Percentiles rank a stretch among this genome's conserved stretches.
phyloP scores from a whole-genome alignment of 352 stramenopile species.

The Peronosclerospora sorghi region DNA sequence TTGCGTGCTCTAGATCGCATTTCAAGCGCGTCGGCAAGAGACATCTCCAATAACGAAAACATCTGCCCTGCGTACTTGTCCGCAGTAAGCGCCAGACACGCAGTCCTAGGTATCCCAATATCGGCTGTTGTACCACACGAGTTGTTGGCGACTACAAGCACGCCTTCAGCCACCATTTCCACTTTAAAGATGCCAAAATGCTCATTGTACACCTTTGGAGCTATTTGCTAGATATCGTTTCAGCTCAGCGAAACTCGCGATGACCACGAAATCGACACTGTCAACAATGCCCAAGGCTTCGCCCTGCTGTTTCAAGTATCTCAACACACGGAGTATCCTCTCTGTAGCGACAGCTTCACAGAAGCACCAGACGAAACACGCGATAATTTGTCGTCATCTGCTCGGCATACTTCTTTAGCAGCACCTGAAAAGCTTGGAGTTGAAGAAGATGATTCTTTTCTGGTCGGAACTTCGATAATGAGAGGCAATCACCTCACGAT shows the following conservation, averaged over 20 bases:
- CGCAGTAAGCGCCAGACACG: slow-evolving; percentile 75
- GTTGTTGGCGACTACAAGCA: no score
- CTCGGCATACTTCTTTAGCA: slow-evolving; percentile 39
- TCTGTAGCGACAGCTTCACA: slow-evolving; percentile 92
- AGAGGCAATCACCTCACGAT: slow-evolving; percentile 84
- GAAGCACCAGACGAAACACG: slow-evolving; percentile 88
- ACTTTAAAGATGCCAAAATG: slow-evolving; percentile 99
- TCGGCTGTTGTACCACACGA: no score
- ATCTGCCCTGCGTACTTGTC: slow-evolving; percentile 86
- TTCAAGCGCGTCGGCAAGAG: slow-evolving; percentile 16
- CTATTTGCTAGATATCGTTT: slow-evolving; percentile 80
- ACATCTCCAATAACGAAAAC: slow-evolving; percentile 36
- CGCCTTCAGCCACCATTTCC: slow-evolving; percentile 97
- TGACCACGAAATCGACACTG: slow-evolving; percentile 90
- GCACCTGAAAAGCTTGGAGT: slow-evolving; percentile 77
- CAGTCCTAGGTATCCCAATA: slow-evolving; percentile 81
- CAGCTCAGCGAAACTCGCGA: slow-evolving; percentile 90
- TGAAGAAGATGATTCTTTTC: no score
- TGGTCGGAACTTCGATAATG: slow-evolving; percentile 97
- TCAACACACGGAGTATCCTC: slow-evolving; percentile 88
- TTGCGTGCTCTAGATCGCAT: slow-evolving; percentile 37
- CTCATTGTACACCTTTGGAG: slow-evolving; percentile 98
- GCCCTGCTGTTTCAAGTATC: slow-evolving; percentile 72
- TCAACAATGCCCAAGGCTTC: slow-evolving; percentile 62
- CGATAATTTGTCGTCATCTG: slow-evolving; percentile 29